phyloP scores from a whole-genome alignment of 2,329 filamentous ascomycete genomes.

The Fusarium fujikuroi region DNA sequence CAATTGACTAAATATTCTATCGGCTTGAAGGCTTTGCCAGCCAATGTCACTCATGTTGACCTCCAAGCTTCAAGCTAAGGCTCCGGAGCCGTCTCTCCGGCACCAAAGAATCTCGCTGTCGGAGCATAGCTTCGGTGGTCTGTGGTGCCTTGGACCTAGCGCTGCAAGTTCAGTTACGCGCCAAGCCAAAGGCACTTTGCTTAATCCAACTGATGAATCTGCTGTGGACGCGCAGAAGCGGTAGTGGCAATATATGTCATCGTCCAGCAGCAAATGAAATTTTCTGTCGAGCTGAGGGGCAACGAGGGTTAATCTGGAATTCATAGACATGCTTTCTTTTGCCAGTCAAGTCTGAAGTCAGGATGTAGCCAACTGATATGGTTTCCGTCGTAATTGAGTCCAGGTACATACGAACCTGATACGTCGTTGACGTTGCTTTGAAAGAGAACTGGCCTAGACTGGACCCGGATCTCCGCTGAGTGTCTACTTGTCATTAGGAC shows the following conservation, averaged over 20 bases:
- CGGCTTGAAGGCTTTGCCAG: background rate
- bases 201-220: constrained; percentile 5
- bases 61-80: background rate
- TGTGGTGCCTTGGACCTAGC: constrained; percentile 1
- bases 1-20: background rate
- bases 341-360: background rate
- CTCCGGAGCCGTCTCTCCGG: background rate
- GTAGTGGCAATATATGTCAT: constrained; percentile 9
- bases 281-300: background rate
- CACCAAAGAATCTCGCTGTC: background rate
- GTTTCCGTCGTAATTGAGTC: background rate
- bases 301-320: background rate
- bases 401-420: background rate
- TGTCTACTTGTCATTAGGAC: background rate
- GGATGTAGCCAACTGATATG: background rate
- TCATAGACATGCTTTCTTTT: background rate
- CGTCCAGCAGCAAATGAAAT: background rate
- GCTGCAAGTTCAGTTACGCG: constrained; percentile 2
- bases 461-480: background rate
- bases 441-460: background rate
- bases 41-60: background rate
- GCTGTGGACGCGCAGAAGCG: background rate
- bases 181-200: constrained; percentile 6
- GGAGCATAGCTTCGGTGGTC: constrained; percentile 6
- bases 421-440: background rate